phyloP scores from a whole-genome alignment of 768 basidiomycete genomes.

The Russula dissimulans region DNA sequence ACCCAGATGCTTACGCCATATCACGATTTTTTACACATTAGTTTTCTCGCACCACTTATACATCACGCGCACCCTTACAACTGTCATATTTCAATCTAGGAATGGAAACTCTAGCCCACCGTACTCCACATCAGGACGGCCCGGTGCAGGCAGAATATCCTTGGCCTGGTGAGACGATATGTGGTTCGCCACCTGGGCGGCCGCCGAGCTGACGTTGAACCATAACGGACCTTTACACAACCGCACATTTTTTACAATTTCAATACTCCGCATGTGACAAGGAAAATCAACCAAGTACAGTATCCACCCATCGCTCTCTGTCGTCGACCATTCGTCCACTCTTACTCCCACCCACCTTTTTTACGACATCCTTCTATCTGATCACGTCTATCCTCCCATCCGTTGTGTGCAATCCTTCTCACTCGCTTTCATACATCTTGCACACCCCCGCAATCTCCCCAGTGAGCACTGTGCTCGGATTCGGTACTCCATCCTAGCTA shows the following conservation, averaged over 20 bases:
- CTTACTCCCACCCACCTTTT: not conserved
- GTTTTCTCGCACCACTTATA: conserved; percentile 5
- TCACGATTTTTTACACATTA: conserved; percentile 8
- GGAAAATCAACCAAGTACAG: not conserved
- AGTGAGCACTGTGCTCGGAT: not conserved
- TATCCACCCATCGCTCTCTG: conserved; percentile 4
- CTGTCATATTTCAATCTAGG: conserved; percentile 11
- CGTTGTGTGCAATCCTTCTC: not conserved
- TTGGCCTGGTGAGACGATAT: not conserved
- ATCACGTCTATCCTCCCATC: not conserved
- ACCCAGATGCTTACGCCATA: not conserved
- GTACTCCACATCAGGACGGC: not conserved
- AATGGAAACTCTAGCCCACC: conserved; percentile 9
- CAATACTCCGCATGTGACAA: conserved; percentile 2
- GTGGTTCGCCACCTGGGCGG: not conserved
- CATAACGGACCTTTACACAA: not conserved
- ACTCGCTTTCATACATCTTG: conserved; percentile 4
- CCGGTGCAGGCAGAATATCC: not conserved
- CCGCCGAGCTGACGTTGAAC: not conserved
- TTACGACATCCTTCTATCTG: not conserved
- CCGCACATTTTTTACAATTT: conserved; percentile 7
- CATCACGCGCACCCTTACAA: conserved; percentile 9
- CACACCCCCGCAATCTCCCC: not conserved
- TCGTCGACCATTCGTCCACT: not conserved
- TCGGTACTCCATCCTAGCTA: not conserved